These are phyloP conservation scores for Nemania sp. DNA, from an alignment of 2,329 filamentous ascomycete species.

Conservation along the genomic window DNA sequence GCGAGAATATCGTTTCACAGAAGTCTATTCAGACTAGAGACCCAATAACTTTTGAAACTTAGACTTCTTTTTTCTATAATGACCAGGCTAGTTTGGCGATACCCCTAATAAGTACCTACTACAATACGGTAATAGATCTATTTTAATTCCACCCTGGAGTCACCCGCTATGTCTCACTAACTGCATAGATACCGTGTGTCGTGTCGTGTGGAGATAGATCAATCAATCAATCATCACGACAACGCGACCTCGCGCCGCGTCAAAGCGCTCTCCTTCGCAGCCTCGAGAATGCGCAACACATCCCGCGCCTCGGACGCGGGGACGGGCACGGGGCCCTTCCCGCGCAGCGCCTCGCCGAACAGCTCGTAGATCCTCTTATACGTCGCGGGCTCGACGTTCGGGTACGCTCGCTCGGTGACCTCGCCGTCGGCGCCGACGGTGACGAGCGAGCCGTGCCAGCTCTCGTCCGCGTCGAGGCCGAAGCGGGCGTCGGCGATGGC, in stretches of 20 bases:
- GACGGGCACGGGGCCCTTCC: slow-evolving; percentile 57
- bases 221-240: slow-evolving; percentile 29
- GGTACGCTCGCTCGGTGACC: slow-evolving; percentile 54
- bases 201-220: background rate
- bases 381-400: slow-evolving; percentile 64
- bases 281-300: slow-evolving; percentile 59
- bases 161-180: background rate
- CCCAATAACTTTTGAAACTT: too few relatives aligned
- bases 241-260: slow-evolving; percentile 51
- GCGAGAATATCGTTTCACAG: too few relatives aligned
- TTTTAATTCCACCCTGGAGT: background rate
- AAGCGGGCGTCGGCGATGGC: slow-evolving; percentile 66
- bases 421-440: slow-evolving; percentile 57
- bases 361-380: slow-evolving; percentile 70
- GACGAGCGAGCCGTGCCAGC: slow-evolving; percentile 61
- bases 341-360: slow-evolving; percentile 54
- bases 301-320: slow-evolving; percentile 57
- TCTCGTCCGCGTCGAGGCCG: slow-evolving; percentile 63
- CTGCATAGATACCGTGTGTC: background rate
- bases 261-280: slow-evolving; percentile 54
- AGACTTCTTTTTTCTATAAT: too few relatives aligned
- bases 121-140: background rate
- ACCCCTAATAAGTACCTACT: background rate
- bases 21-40: too few relatives aligned
- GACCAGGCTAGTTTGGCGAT: background rate